Evolutionary conservation across 176 grass and related monocot genomes (phyloP).

Genomic region (Ananas comosus): DNA sequence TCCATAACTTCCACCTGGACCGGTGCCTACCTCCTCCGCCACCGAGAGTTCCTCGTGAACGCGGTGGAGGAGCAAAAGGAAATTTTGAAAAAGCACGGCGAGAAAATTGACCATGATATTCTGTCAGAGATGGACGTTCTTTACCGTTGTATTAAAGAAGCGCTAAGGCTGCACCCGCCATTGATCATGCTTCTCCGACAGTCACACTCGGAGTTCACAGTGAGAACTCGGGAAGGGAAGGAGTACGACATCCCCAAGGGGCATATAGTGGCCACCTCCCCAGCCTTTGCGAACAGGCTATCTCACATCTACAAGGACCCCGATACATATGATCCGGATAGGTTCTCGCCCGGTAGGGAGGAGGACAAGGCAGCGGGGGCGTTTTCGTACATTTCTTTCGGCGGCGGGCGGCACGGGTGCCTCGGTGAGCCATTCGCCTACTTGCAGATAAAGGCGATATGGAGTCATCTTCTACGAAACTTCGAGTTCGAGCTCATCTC

Average conservation of each 20-base stretch:
- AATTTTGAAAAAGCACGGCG: constrained; percentile 61
- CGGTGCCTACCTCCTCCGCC: constrained; percentile 66
- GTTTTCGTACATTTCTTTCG: constrained; percentile 94
- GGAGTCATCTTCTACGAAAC: constrained; percentile 87
- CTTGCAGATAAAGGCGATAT: constrained; percentile 93
- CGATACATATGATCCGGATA: constrained; percentile 64
- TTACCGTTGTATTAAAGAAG: constrained; percentile 97
- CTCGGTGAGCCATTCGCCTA: constrained; percentile 87
- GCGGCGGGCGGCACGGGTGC: constrained; percentile 81
- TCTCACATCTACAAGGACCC: constrained; percentile 83
- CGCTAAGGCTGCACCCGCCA: constrained; percentile 75
- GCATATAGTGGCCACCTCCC: constrained; percentile 88
- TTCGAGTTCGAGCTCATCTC: constrained; percentile 92
- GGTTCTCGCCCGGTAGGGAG: constrained; percentile 62
- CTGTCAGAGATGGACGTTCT: constrained; percentile 94
- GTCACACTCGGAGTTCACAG: constrained; percentile 72
- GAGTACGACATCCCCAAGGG: constrained; percentile 87
- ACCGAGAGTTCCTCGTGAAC: constrained; percentile 50
- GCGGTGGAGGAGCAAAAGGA: constrained; percentile 90
- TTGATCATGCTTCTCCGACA: constrained; percentile 90
- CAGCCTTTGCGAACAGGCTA: constrained; percentile 77
- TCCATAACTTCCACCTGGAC: constrained; percentile 99
- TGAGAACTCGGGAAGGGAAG: constrained; percentile 71
- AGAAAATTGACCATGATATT: constrained; percentile 84
- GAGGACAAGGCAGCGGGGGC: constrained; percentile 83